Percentiles rank a stretch among this genome's conserved stretches.
These are phyloP conservation scores for Cenchrus fungigraminus DNA, from an alignment of 176 grass and related monocot species.

Conservation along the genomic window DNA sequence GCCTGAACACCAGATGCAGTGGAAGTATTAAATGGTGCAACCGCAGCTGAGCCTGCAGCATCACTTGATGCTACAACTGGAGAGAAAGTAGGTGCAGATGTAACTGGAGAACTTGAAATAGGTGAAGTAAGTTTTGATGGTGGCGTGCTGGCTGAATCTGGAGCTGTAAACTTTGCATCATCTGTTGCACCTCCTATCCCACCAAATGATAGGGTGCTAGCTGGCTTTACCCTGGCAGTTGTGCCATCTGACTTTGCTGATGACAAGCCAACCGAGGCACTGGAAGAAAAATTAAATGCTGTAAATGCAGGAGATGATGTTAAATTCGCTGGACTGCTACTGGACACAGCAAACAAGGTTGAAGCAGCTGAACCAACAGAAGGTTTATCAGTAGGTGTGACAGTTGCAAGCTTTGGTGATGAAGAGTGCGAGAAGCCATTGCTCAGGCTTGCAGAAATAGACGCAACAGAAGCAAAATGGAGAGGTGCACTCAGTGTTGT, in stretches of 20 bases:
- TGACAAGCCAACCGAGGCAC: constrained; percentile 17
- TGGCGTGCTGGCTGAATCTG: constrained; percentile 39
- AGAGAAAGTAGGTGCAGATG: constrained; percentile 32
- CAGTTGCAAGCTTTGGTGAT: constrained; percentile 36
- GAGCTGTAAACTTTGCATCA: constrained; percentile 37
- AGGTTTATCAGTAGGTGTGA: constrained; percentile 25
- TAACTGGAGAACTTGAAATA: constrained; percentile 31
- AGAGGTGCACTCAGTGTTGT: constrained; percentile 19
- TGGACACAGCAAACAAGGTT: constrained; percentile 33
- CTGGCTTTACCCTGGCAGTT: constrained; percentile 30
- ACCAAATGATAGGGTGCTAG: constrained; percentile 25
- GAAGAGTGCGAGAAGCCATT: constrained; percentile 52
- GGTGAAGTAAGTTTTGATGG: constrained; percentile 20
- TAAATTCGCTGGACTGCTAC: constrained; percentile 31
- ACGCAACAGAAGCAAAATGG: constrained; percentile 51
- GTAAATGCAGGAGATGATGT: constrained; percentile 27
- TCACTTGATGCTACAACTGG: constrained; percentile 25
- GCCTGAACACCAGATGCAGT: constrained; percentile 30
- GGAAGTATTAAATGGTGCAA: constrained; percentile 36
- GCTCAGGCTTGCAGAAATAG: constrained; percentile 44
- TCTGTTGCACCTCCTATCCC: constrained; percentile 28
- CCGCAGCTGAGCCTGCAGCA: constrained; percentile 7
- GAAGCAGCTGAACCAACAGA: constrained; percentile 17
- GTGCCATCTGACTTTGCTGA: constrained; percentile 43
- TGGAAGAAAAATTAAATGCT: constrained; percentile 44